Evolutionary conservation across 305 asterid genomes (phyloP).

Genomic region (Ilex paraguariensis): DNA sequence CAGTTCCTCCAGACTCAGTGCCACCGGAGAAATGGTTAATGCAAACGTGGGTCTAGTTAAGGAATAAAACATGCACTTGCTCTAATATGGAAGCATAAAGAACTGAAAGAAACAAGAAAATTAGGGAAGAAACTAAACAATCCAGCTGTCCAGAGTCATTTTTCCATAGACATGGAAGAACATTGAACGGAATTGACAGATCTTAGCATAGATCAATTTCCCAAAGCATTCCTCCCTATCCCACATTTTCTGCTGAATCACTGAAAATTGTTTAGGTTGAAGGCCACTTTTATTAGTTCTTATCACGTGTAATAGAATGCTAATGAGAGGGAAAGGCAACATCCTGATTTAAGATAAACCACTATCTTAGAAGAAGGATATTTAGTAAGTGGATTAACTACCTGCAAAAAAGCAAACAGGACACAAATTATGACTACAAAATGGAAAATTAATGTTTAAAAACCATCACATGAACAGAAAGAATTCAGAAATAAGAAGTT

Average conservation of each 20-base stretch:
- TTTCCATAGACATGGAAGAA: too few species aligned
- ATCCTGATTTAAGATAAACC: neutral
- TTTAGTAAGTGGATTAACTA: conserved; percentile 91
- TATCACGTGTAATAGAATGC: neutral
- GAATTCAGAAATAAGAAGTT: neutral
- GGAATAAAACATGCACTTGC: conserved; percentile 13
- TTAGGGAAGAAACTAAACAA: neutral
- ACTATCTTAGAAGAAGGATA: conserved; percentile 52
- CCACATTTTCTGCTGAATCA: neutral
- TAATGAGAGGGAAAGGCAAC: neutral
- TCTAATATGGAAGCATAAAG: neutral
- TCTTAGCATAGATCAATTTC: too few species aligned
- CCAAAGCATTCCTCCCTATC: neutral
- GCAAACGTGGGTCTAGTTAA: conserved; percentile 65
- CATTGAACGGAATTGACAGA: too few species aligned
- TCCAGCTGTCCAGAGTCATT: too few species aligned
- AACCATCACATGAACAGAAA: neutral
- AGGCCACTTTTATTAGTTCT: too few species aligned
- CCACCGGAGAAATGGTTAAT: conserved; percentile 85
- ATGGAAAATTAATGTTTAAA: neutral
- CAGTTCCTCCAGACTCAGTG: conserved; percentile 92
- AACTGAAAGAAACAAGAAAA: neutral
- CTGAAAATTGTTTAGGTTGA: too few species aligned
- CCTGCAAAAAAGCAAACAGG: conserved; percentile 41
- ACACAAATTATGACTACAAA: conserved; percentile 8